Conservation (phyloP, 768 basidiomycete genomes). For the Lepiota brunneoincarnata region DNA sequence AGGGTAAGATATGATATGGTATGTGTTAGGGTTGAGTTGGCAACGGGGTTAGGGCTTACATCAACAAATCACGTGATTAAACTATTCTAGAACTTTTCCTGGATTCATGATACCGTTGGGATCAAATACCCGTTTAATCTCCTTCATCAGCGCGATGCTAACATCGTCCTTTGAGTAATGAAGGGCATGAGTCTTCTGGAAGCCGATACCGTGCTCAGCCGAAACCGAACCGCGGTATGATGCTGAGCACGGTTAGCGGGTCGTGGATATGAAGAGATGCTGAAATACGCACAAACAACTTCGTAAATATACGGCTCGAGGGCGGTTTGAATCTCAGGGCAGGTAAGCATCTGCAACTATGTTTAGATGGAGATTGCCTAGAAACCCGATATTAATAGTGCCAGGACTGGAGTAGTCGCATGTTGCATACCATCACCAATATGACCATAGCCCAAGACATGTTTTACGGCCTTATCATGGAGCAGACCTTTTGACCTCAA, state of each 20-base stretch:
- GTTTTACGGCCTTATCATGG: conserved; percentile 70
- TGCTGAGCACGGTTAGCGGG: conserved; percentile 35
- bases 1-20: conserved; percentile 27
- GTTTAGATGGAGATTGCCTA: conserved; percentile 94
- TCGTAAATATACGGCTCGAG: conserved; percentile 97
- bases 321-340: conserved; percentile 77
- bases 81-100: conserved; percentile 66
- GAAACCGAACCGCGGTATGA: conserved; percentile 88
- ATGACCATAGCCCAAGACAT: conserved; percentile 93
- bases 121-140: conserved; percentile 87
- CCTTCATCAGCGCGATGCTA: conserved; percentile 87
- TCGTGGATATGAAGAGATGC: not conserved
- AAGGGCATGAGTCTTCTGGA: conserved; percentile 90
- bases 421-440: conserved; percentile 85
- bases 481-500: conserved; percentile 69
- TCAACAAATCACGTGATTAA: conserved; percentile 17
- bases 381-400: conserved; percentile 5
- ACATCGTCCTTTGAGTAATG: conserved; percentile 80
- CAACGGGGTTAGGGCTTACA: conserved; percentile 34
- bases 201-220: conserved; percentile 96
- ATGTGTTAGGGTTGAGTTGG: conserved; percentile 28
- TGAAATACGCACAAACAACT: conserved; percentile 29
- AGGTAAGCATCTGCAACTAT: conserved; percentile 81
- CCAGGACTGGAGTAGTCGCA: not conserved
- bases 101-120: conserved; percentile 93